These are phyloP conservation scores for Diaporthe sp. DNA, from an alignment of 2,329 filamentous ascomycete genomes.

Conservation along the genomic window DNA sequence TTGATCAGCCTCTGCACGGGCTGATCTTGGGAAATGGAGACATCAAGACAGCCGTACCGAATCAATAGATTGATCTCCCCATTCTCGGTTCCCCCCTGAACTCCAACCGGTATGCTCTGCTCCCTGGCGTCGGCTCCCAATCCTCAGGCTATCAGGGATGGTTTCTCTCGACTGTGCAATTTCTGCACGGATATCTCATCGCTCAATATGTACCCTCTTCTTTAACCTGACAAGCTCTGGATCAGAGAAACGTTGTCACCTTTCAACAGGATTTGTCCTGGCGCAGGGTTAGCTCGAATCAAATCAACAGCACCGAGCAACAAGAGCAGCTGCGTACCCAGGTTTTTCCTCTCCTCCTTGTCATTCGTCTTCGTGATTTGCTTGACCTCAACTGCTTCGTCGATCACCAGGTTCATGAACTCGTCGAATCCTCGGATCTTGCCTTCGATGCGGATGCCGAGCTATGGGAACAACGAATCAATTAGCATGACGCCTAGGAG, in stretches of 20 bases:
- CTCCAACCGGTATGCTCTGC: conserved; percentile 12
- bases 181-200: background rate
- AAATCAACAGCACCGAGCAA: background rate
- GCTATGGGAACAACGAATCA: conserved; percentile 42
- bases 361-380: conserved; percentile 82
- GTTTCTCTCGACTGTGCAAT: background rate
- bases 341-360: conserved; percentile 76
- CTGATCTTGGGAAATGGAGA: conserved; percentile 78
- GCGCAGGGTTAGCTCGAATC: conserved; percentile 39
- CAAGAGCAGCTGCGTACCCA: background rate
- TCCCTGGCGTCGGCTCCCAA: conserved; percentile 14
- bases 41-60: conserved; percentile 51
- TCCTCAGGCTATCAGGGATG: background rate
- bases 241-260: conserved; percentile 90
- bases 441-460: conserved; percentile 92
- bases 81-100: conserved; percentile 37
- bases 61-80: conserved; percentile 60
- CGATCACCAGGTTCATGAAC: conserved; percentile 96
- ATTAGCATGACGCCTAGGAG: background rate
- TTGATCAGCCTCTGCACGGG: conserved; percentile 85
- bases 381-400: conserved; percentile 94
- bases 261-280: conserved; percentile 87
- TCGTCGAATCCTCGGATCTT: conserved; percentile 98
- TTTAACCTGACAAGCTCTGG: conserved; percentile 59
- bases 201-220: background rate